phyloP scores from a whole-genome alignment of 331 rosid species.

The Quercus lobata region DNA sequence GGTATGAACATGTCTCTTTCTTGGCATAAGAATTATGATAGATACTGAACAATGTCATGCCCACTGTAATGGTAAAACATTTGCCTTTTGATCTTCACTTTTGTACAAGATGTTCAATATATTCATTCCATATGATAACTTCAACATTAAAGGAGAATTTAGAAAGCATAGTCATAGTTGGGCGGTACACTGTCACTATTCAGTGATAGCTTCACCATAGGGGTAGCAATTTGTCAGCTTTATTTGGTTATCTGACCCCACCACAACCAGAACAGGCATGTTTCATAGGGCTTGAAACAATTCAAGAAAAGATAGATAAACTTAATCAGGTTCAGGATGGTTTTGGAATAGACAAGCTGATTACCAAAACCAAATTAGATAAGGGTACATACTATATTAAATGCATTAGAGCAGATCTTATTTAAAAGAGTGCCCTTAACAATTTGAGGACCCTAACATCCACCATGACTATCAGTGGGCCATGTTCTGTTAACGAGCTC shows the following conservation, averaged over 20 bases:
- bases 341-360: not conserved
- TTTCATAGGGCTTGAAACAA: not conserved
- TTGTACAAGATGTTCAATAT: not conserved
- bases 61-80: not conserved
- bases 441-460: not conserved
- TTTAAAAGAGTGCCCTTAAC: not conserved
- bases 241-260: not conserved
- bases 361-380: no score
- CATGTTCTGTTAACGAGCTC: not conserved
- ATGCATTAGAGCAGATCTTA: not conserved
- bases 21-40: not conserved
- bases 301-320: not conserved
- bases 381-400: no score
- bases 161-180: not conserved
- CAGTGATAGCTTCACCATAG: not conserved
- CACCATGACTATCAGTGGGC: not conserved
- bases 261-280: not conserved
- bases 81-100: not conserved
- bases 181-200: not conserved
- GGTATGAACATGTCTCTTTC: not conserved
- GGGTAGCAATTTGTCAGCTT: not conserved
- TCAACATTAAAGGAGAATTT: not conserved
- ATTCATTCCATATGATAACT: not conserved
- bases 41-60: not conserved
- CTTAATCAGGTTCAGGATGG: not conserved